These are phyloP conservation scores for Xerocomus potaroensis DNA, from an alignment of 768 basidiomycete genomes.

Conservation along the genomic window DNA sequence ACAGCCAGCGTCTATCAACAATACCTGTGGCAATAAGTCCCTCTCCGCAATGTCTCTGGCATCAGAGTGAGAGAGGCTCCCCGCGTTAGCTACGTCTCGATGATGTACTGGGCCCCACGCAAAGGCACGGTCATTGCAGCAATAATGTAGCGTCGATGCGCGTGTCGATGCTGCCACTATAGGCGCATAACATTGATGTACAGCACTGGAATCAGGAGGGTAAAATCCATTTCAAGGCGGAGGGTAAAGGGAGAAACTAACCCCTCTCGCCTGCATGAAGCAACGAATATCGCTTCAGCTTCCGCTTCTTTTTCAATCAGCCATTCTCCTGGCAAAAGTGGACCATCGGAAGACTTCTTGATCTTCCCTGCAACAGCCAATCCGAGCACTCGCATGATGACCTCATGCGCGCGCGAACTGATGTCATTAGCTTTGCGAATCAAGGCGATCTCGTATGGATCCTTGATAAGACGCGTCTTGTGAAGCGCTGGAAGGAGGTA, in stretches of 20 bases:
- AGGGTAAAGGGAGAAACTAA: constrained; percentile 33
- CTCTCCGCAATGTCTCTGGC: background rate
- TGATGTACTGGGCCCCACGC: constrained; percentile 73
- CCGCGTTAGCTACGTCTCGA: constrained; percentile 52
- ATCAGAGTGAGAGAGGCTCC: constrained; percentile 37
- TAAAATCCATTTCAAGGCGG: background rate
- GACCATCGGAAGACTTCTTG: constrained; percentile 36
- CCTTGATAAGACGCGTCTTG: constrained; percentile 74
- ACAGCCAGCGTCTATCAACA: constrained; percentile 93
- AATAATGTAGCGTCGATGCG: constrained; percentile 91
- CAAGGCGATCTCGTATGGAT: constrained; percentile 61
- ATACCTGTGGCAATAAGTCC: constrained; percentile 60
- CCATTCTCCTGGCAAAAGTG: constrained; percentile 75
- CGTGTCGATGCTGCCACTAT: constrained; percentile 86
- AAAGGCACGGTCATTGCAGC: constrained; percentile 86
- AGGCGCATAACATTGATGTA: constrained; percentile 88
- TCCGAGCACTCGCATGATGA: constrained; percentile 88
- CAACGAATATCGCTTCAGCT: constrained; percentile 91
- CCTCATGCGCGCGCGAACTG: constrained; percentile 85
- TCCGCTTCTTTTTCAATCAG: constrained; percentile 89
- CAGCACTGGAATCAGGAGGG: constrained; percentile 44
- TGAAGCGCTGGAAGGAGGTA: constrained; percentile 81
- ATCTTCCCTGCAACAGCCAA: constrained; percentile 59
- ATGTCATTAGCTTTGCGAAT: constrained; percentile 83
- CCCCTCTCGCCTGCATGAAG: constrained; percentile 86